phyloP scores from a whole-genome alignment of 106 monocot species.

The Acorus gramineus region DNA sequence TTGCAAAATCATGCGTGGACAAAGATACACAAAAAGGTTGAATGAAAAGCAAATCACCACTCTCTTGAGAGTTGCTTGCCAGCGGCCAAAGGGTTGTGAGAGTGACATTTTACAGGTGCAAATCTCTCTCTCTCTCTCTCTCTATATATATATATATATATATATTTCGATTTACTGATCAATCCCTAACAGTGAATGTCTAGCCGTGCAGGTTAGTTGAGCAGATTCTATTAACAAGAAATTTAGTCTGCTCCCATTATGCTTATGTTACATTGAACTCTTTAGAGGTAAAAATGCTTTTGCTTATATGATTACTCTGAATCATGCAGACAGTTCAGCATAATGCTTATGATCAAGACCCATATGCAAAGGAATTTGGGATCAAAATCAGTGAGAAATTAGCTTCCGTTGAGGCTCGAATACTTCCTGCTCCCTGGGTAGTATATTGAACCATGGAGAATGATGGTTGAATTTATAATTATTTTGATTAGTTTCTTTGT shows the following conservation, averaged over 20 bases:
- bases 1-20: conserved; percentile 46
- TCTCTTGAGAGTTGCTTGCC: conserved; percentile 46
- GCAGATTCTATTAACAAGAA: no score
- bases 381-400: conserved; percentile 45
- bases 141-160: no score
- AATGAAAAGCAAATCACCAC: conserved; percentile 51
- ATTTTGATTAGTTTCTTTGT: neutral
- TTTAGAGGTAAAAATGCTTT: neutral
- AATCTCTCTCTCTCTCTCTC: no score
- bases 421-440: conserved; percentile 61
- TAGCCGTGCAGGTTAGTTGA: no score
- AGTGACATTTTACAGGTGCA: conserved; percentile 37
- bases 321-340: conserved; percentile 31
- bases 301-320: neutral
- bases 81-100: conserved; percentile 43
- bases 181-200: no score
- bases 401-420: conserved; percentile 45
- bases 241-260: no score
- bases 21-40: conserved; percentile 47
- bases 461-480: no score
- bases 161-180: no score
- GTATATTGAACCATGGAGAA: no score
- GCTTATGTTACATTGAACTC: neutral
- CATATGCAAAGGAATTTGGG: conserved; percentile 56
- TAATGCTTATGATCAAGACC: conserved; percentile 43